Evolutionary conservation across 164 flowering plant species (phyloP), one percentile per base, ranked within the genome.

Genomic region (Saururus chinensis): DNA sequence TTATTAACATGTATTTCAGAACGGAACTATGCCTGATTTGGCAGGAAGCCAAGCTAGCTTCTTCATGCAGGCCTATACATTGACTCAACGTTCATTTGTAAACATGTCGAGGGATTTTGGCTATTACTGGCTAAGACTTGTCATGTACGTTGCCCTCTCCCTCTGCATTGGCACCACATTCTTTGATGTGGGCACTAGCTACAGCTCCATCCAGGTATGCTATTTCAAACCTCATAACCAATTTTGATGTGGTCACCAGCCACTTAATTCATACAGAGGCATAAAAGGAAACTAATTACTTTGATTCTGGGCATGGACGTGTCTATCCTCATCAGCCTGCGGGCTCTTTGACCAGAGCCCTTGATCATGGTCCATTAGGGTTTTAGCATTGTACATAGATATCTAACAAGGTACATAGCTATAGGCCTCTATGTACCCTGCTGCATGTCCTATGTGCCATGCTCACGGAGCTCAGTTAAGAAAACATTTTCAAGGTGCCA

Each of bases 91-190:
- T 14, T 92, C 98, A 0, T 84, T 89, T 60, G 67, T 84, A 60
- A 92, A 92, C 76, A 92, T 92, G 98, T 84, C 95, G 9, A 82
- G 98, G 70, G 96, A 92, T 79, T 89, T 92, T 63, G 98, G 98
- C 1, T 92, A 92, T 67, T 92, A 92, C 80, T 92, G 98, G 98
- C 76, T 92, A 62, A 78, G 98, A 78, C 95, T 92, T 54, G 72
- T 82, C 2, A 89, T 92, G 60, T 92, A 89, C 64, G 40, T 92
- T 24, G 79, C 86, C 9, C 93, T 89, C 62, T 82, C 96, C 9
- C 57, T 92, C 62, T 87, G 93, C 79, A 86, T 92, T 20, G 98
- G 96, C 67, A 83, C 91, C 25, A 87, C 87, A 66, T 92, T 84
- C 66, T 66, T 84, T 64, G 67, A 92, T 60, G 82, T 92, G 0